phyloP scores from a whole-genome alignment of 2,329 filamentous ascomycete genomes.

The Neopestalotiopsis clavispora region DNA sequence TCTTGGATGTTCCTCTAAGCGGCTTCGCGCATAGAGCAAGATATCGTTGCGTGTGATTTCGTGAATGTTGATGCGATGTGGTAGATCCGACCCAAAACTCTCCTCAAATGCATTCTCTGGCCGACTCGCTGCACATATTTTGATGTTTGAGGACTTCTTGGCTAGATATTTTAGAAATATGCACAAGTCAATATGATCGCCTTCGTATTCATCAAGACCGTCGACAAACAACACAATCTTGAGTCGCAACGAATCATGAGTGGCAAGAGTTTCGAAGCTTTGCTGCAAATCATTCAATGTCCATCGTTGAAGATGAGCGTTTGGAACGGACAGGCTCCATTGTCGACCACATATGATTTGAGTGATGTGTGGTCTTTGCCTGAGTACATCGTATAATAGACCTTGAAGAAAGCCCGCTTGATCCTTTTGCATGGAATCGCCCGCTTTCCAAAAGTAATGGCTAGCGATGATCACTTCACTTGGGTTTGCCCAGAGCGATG shows the following conservation, averaged over 20 bases:
- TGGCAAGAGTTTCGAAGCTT: background rate
- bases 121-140: constrained; percentile 34
- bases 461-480: constrained; percentile 28
- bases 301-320: background rate
- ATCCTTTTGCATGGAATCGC: constrained; percentile 36
- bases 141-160: constrained; percentile 22
- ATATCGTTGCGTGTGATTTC: background rate
- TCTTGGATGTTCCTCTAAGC: background rate
- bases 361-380: constrained; percentile 18
- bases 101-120: constrained; percentile 35
- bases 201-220: constrained; percentile 36
- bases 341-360: background rate
- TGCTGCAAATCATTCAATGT: background rate
- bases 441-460: constrained; percentile 42
- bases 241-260: background rate
- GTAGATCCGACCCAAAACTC: constrained; percentile 24
- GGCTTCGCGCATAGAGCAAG: background rate
- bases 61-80: constrained; percentile 27
- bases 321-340: background rate
- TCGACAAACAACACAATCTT: constrained; percentile 39
- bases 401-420: constrained; percentile 36
- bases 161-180: constrained; percentile 19
- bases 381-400: constrained; percentile 24
- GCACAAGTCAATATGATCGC: constrained; percentile 27
- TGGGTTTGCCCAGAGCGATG: constrained; percentile 32